Evolutionary conservation across 768 basidiomycete genomes (phyloP).

Genomic region (Kwoniella pini): DNA sequence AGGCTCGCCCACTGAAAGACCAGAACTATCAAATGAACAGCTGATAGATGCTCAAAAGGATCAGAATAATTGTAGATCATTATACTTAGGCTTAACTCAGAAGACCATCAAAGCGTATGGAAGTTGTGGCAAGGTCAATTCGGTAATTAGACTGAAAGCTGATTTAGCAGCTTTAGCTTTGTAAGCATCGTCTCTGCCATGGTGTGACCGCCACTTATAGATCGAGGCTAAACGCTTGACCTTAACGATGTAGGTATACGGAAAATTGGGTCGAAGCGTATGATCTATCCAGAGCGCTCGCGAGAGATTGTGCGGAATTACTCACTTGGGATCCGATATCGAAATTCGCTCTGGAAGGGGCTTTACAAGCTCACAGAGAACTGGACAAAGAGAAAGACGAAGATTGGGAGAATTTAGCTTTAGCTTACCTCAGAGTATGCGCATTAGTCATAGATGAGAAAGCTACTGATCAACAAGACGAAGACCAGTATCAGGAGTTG

Average conservation of each 20-base stretch:
- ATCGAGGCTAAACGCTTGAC: too few relatives aligned
- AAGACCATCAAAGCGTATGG: constrained; percentile 82
- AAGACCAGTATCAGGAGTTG: constrained; percentile 5
- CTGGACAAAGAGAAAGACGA: constrained; percentile 65
- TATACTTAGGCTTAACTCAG: constrained; percentile 74
- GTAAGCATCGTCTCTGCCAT: too few relatives aligned
- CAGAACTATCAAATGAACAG: constrained; percentile 60
- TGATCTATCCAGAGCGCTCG: constrained; percentile 32
- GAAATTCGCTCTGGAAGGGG: constrained; percentile 72
- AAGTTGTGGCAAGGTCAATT: constrained; percentile 78
- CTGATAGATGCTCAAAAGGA: constrained; percentile 64
- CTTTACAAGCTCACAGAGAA: constrained; percentile 66
- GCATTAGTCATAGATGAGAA: neutral
- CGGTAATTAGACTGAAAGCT: constrained; percentile 80
- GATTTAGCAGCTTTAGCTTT: constrained; percentile 83
- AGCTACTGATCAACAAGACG: neutral
- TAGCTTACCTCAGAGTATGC: constrained; percentile 72
- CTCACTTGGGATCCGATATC: constrained; percentile 56
- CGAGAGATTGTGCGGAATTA: constrained; percentile 34
- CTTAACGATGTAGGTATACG: constrained; percentile 18
- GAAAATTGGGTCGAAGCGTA: constrained; percentile 36
- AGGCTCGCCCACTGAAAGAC: constrained; percentile 18
- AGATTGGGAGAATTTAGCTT: constrained; percentile 77
- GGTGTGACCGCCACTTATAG: too few relatives aligned
- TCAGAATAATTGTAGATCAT: constrained; percentile 68